phyloP scores from a whole-genome alignment of 2,329 filamentous ascomycete genomes.

The Grosmannia huntii region DNA sequence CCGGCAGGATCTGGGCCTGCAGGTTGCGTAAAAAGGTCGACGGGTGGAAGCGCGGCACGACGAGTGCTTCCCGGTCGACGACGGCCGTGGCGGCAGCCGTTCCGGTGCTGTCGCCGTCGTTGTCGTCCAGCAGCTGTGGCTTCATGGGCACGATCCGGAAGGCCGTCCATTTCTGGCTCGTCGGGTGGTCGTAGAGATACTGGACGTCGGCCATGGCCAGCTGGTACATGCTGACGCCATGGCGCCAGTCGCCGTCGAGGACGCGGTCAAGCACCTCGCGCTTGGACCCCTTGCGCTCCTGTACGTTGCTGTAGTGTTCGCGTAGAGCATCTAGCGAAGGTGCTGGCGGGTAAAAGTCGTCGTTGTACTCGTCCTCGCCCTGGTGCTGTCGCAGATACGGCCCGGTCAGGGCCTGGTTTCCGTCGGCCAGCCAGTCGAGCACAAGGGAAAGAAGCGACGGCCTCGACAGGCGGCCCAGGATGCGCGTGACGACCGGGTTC shows the following conservation, averaged over 20 bases:
- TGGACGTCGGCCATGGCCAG: constrained; percentile 57
- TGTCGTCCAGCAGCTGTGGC: constrained; percentile 18
- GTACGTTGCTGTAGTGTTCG: constrained; percentile 49
- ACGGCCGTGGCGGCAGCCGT: constrained; percentile 20
- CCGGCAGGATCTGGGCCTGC: constrained; percentile 58
- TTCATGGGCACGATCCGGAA: constrained; percentile 44
- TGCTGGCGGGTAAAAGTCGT: constrained; percentile 57
- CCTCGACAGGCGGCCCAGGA: constrained; percentile 57
- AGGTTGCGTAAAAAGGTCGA: constrained; percentile 68
- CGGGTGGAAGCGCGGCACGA: constrained; percentile 62
- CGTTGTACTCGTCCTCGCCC: constrained; percentile 21
- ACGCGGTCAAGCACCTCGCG: constrained; percentile 52
- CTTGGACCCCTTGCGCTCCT: constrained; percentile 45
- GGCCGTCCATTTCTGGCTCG: constrained; percentile 51
- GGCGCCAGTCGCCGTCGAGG: constrained; percentile 54
- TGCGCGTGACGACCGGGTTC: constrained; percentile 51
- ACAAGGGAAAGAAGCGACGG: constrained; percentile 59
- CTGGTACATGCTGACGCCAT: constrained; percentile 52
- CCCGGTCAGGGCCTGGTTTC: constrained; percentile 44
- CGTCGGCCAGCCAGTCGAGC: constrained; percentile 63
- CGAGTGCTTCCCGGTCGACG: constrained; percentile 32
- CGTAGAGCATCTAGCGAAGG: constrained; percentile 53
- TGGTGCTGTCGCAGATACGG: constrained; percentile 37
- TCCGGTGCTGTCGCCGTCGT: neutral
- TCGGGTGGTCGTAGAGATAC: constrained; percentile 52